A percentile compares a stretch with the other conserved stretches of the same genome.
Evolutionary conservation across 225 moss, liverwort and hornwort species (phyloP).

Genomic region (Takakia lepidozioides): DNA sequence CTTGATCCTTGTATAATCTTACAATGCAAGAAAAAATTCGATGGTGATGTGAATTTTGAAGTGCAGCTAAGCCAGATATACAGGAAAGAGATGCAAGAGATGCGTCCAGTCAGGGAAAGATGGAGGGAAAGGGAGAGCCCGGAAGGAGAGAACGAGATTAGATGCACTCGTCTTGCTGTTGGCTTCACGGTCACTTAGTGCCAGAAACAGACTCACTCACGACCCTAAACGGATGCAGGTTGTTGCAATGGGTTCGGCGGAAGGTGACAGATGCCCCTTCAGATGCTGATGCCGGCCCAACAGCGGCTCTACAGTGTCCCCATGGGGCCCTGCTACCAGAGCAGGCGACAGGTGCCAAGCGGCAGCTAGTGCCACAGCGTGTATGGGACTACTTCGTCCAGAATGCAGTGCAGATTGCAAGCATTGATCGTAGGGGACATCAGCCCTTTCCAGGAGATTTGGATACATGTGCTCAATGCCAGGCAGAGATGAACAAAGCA

Average conservation of each 20-base stretch:
- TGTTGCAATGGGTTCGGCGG: constrained; percentile 85
- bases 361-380: constrained; percentile 77
- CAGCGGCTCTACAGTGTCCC: constrained; percentile 79
- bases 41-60: no score
- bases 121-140: no score
- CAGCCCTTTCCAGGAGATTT: constrained; percentile 62
- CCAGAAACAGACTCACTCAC: no score
- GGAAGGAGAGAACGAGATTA: no score
- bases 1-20: no score
- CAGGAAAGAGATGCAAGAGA: no score
- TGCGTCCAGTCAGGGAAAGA: no score
- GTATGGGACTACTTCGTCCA: constrained; percentile 86
- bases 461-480: constrained; percentile 62
- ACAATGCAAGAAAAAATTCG: no score
- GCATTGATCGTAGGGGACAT: constrained; percentile 60
- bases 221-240: constrained; percentile 62
- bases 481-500: constrained; percentile 70
- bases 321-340: constrained; percentile 88
- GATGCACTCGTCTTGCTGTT: no score
- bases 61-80: no score
- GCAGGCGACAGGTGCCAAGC: constrained; percentile 80
- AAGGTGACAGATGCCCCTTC: constrained; percentile 94
- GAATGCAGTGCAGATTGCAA: constrained; percentile 73
- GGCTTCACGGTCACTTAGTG: no score
- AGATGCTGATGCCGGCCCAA: constrained; percentile 92